A percentile compares a stretch with the other conserved stretches of the same genome.
These are phyloP conservation scores for Pythium rhizo-oryzae DNA, from an alignment of 352 stramenopile species.

Conservation along the genomic window DNA sequence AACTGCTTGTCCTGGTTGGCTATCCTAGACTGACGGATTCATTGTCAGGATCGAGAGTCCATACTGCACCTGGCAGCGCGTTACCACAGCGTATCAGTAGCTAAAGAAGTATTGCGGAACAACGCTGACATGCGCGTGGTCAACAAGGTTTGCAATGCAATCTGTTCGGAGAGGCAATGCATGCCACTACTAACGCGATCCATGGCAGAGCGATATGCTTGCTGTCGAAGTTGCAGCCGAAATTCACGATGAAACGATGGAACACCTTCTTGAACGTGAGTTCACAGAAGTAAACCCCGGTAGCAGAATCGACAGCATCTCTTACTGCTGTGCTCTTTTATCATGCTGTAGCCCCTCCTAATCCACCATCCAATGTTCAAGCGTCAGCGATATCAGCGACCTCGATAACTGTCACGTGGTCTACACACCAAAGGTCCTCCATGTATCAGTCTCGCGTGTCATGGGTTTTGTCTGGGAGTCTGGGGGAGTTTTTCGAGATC, in stretches of 20 bases:
- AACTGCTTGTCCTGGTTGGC: background rate
- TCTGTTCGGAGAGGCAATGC: background rate
- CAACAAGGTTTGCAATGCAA: slow-evolving; percentile 34
- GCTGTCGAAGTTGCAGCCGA: slow-evolving; percentile 51
- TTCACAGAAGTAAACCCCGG: background rate
- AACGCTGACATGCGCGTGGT: slow-evolving; percentile 33
- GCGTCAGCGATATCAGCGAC: slow-evolving; percentile 30
- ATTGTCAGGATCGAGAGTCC: slow-evolving; percentile 36
- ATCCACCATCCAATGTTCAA: slow-evolving; percentile 31
- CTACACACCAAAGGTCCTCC: slow-evolving; percentile 16
- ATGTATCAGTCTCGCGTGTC: slow-evolving; percentile 44
- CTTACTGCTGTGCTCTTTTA: background rate
- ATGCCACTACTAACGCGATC: background rate
- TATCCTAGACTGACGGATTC: background rate
- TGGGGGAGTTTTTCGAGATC: slow-evolving; percentile 25
- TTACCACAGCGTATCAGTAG: slow-evolving; percentile 40
- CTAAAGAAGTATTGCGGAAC: slow-evolving; percentile 43
- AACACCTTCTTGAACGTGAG: slow-evolving; percentile 50
- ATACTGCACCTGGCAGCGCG: slow-evolving; percentile 51
- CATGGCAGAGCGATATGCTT: slow-evolving; percentile 37
- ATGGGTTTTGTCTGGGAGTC: slow-evolving; percentile 36
- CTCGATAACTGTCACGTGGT: slow-evolving; percentile 38
- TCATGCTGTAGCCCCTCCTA: slow-evolving; percentile 32
- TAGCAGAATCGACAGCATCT: background rate
- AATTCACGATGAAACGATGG: slow-evolving; percentile 36